These are phyloP conservation scores for Metschnikowia santaceciliae DNA, from an alignment of 805 yeast species.

Conservation along the genomic window DNA sequence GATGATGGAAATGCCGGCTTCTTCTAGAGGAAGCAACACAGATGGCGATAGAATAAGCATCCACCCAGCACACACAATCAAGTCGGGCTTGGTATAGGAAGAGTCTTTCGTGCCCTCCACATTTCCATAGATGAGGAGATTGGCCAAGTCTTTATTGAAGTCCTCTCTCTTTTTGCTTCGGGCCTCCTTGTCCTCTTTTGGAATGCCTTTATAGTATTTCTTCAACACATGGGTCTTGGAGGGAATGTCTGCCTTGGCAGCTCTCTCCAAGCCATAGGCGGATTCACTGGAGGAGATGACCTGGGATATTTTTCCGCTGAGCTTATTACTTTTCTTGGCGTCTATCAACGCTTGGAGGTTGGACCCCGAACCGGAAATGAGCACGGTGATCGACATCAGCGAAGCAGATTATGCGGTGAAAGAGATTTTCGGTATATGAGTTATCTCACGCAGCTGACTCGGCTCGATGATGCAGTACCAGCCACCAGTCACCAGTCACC, in stretches of 20 bases:
- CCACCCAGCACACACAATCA: slow-evolving; percentile 99
- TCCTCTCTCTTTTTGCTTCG: slow-evolving; percentile 60
- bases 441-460: slow-evolving; percentile 6
- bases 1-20: slow-evolving; percentile 69
- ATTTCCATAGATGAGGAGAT: slow-evolving; percentile 52
- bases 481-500: background rate
- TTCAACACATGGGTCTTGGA: slow-evolving; percentile 69
- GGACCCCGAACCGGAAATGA: slow-evolving; percentile 95
- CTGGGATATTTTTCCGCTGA: slow-evolving; percentile 56
- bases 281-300: slow-evolving; percentile 81
- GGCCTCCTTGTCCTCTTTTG: slow-evolving; percentile 60
- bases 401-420: slow-evolving; percentile 1
- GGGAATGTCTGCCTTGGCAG: slow-evolving; percentile 65
- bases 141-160: slow-evolving; percentile 78
- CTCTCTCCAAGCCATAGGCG: slow-evolving; percentile 88
- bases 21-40: slow-evolving; percentile 62
- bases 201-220: slow-evolving; percentile 66
- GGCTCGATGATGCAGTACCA: slow-evolving; percentile 4
- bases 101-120: slow-evolving; percentile 27
- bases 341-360: slow-evolving; percentile 93
- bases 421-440: slow-evolving; percentile 1
- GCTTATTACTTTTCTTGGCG: slow-evolving; percentile 43
- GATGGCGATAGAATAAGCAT: slow-evolving; percentile 83
- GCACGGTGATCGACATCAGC: slow-evolving; percentile 51
- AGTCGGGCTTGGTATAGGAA: slow-evolving; percentile 57